phyloP scores from a whole-genome alignment of 495 filamentous ascomycete genomes.

The Polyplosphaeria fusca region DNA sequence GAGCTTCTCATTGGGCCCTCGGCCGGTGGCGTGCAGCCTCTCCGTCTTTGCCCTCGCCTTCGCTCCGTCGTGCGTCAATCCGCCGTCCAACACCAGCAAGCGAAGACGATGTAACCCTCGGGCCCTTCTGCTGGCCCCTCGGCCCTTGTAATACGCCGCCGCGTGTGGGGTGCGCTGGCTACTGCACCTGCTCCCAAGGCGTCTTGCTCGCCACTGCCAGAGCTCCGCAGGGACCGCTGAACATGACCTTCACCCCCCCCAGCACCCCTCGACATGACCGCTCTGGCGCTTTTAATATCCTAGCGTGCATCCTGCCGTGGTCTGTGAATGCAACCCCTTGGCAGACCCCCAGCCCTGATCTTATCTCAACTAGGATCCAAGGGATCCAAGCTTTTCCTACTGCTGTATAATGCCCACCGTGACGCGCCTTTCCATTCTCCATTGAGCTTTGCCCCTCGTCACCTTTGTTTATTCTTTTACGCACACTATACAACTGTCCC shows the following conservation, averaged over 20 bases:
- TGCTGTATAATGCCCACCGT: constrained; percentile 31
- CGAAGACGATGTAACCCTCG: constrained; percentile 32
- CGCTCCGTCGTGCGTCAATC: constrained; percentile 13
- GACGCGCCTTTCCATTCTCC: constrained; percentile 27
- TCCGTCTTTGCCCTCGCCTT: constrained; percentile 7
- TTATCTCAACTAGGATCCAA: constrained; percentile 25
- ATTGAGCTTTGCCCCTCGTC: constrained; percentile 25
- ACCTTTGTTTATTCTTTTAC: constrained; percentile 26
- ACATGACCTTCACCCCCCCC: constrained; percentile 18
- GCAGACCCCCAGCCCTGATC: constrained; percentile 24
- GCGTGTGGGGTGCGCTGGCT: constrained; percentile 26
- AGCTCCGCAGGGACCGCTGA: constrained; percentile 13
- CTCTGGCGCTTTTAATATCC: constrained; percentile 21
- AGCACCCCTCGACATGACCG: constrained; percentile 18
- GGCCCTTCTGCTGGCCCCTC: constrained; percentile 8
- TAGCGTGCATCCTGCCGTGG: constrained; percentile 28
- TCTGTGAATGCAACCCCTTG: constrained; percentile 30
- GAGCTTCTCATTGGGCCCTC: constrained; percentile 6
- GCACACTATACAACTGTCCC: constrained; percentile 21
- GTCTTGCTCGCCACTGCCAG: constrained; percentile 25
- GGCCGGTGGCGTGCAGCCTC: constrained; percentile 13
- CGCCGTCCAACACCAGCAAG: constrained; percentile 5
- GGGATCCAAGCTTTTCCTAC: constrained; percentile 23
- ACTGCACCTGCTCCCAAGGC: constrained; percentile 24
- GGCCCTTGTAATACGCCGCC: constrained; percentile 17